Base-by-base conservation (phyloP, 2,329 filamentous ascomycete species). In the Aspergillus aculeatus region DNA sequence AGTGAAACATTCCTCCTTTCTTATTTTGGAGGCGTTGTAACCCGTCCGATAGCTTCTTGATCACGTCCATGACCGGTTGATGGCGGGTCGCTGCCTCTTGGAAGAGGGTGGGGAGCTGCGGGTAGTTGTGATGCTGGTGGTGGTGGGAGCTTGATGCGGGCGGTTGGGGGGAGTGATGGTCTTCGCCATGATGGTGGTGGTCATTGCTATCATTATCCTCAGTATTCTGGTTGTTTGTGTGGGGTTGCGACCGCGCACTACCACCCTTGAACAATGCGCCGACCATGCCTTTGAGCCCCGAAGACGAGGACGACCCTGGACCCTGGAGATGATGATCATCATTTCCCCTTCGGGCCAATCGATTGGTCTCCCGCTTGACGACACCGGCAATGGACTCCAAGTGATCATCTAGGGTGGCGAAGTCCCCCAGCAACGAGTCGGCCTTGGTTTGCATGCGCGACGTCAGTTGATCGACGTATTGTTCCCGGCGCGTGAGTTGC, bases 381-480 rank as follows among this genome's bases (percentile, higher is more conserved):
- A 75, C 73, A n/a, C 59, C 60, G 29, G 69, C 67, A 12, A 75
- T 68, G 1, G 73, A 74, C 44, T 75, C 71, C 7, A 75, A 66
- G 35, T 75, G 72, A 57, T 75, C 73, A 44, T 75, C 72, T 3
- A 75, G 61, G 0, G 68, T 71, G 44, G 63, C 68, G 47, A 75
- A 69, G n/a, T 71, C 69, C 9, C 54, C 59, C 12, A 56, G 59
- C 6, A 75, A 63, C 7, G 71, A 68, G 29, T 74, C 72, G 1
- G 71, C 68, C 31, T 74, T 75, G 47, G 65, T 65, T n/a, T 67
- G 69, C 61, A 75, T 73, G 47, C 71, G 71, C 2, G 68, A 50
- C 12, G 70, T 70, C 29, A 75, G 59, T 35, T 73, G 70, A 47
- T 73, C 71, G 16, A 75, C 66, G 48, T 75, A 74, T 50, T 71